Evolutionary conservation across 305 asterid genomes (phyloP), one percentile per base, ranked within the genome.

Genomic region (Fraxinus sp.): DNA sequence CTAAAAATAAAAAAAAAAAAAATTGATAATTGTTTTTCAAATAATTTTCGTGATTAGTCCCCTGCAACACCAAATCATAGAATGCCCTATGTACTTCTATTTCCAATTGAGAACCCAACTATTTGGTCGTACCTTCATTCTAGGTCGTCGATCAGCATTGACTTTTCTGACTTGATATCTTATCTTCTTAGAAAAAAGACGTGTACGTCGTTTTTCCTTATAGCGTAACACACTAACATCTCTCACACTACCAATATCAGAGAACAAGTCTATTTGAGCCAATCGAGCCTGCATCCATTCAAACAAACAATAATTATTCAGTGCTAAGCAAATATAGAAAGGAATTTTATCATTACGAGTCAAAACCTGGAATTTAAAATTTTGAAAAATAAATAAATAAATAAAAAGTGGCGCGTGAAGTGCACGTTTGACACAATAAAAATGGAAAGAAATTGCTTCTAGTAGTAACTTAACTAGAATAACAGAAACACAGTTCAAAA

Each of bases 131-230:
- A 94, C 98, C 97, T 95, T 94, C 92, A 92, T 91, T 85, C 98
- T 89, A 4, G 98, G 98, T 16, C 98, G 94, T 86, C 91, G 91
- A 85, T 95, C 98, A 0, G 97, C 98, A 36, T 95, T 95, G 86
- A 92, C 92, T 89, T 95, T 95, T 9, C 97, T 87, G 32, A 93
- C 98, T 76, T 95, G 91, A 52, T 94, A 95, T 28, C 97, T 90
- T 3, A 95, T 92, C 76, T 95, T 93, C 85, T 94, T 95, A 0
- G 97, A 92, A 76, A 94, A 94, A n/a, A 94, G 90, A 0, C 98
- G 91, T 1, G 90, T 88, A 0, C 94, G 93, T 2, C 97, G 87
- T 37, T 95, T 95, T 86, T 94, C 97, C 81, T 91, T 93, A 87
- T 95, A 95, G 0, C 98, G 98, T 9, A 80, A 80, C 57, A 94